A percentile compares a stretch with the other conserved stretches of the same genome.
phyloP scores from a whole-genome alignment of 805 yeast species.

The Lachancea meyersii region DNA sequence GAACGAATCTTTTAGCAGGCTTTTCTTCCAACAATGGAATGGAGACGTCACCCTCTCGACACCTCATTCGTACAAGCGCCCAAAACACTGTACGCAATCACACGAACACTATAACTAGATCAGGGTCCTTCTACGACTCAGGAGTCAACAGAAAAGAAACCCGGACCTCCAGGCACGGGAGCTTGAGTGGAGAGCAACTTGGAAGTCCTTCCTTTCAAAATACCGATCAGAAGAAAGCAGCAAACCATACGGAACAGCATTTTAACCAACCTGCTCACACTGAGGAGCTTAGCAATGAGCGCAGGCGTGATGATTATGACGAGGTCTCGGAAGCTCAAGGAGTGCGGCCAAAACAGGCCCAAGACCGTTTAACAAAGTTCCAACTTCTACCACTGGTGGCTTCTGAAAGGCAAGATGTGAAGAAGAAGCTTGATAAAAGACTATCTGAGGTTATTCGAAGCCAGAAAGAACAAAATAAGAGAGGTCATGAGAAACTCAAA shows the following conservation, averaged over 20 bases:
- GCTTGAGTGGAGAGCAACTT: neutral
- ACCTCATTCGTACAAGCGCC: neutral
- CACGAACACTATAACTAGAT: neutral
- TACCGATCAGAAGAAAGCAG: too few species aligned
- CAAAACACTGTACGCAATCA: neutral
- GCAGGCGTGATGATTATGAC: neutral
- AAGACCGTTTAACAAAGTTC: constrained; percentile 27
- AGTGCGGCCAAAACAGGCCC: constrained; percentile 4
- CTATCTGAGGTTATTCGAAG: constrained; percentile 29
- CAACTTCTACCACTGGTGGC: constrained; percentile 24
- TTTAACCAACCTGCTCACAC: too few species aligned
- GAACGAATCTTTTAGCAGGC: neutral
- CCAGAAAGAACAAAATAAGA: constrained; percentile 27
- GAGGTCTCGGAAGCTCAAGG: neutral
- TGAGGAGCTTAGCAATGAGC: too few species aligned
- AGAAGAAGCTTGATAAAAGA: constrained; percentile 27
- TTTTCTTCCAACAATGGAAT: neutral
- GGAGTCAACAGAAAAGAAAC: neutral
- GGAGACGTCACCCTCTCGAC: neutral
- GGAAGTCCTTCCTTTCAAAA: neutral
- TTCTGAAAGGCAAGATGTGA: constrained; percentile 24
- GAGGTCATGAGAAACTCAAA: constrained; percentile 23
- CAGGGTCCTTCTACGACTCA: neutral
- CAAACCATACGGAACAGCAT: too few species aligned
- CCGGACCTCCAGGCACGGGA: neutral